A percentile compares a stretch with the other conserved stretches of the same genome.
Conservation (phyloP, 805 yeast species). For the Blastobotrys robertii region DNA sequence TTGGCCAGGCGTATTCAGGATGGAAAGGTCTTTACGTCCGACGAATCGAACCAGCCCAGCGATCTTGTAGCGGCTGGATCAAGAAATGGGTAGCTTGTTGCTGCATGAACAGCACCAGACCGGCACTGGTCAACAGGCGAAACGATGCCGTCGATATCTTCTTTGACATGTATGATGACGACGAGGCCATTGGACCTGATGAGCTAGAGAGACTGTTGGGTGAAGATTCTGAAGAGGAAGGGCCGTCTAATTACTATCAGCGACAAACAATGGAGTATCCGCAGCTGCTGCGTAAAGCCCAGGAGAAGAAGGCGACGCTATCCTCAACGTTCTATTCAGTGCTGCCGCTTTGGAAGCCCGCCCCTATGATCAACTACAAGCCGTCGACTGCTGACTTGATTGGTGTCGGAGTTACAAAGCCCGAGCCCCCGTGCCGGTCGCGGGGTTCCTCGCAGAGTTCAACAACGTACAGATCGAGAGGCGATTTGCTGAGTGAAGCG, state of each 20-base stretch:
- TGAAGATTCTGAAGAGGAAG: conserved; percentile 5
- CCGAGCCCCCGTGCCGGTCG: conserved; percentile 14
- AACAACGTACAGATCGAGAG: conserved; percentile 16
- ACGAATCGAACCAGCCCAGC: conserved; percentile 10
- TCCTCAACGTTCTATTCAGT: conserved; percentile 4
- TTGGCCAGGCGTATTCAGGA: conserved; percentile 17
- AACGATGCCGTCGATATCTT: conserved; percentile 17
- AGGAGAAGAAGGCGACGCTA: conserved; percentile 1
- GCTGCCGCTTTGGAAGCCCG: conserved; percentile 7
- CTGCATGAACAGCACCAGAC: conserved; percentile 6
- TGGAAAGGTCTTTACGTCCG: conserved; percentile 10
- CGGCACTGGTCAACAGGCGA: conserved; percentile 9
- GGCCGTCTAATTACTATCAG: neutral
- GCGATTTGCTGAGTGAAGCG: conserved; percentile 17
- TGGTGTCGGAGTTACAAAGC: conserved; percentile 6
- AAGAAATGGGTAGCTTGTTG: conserved; percentile 2
- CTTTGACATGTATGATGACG: conserved; percentile 23
- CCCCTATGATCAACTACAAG: conserved; percentile 6
- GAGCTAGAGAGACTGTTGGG: conserved; percentile 18
- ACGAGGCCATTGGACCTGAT: conserved; percentile 18
- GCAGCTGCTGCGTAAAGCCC: neutral
- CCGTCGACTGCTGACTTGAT: conserved; percentile 18
- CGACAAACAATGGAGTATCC: neutral
- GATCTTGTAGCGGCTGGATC: neutral
- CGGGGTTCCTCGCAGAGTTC: conserved; percentile 15